Evolutionary conservation across 768 basidiomycete genomes (phyloP), one percentile per base, ranked within the genome.

Genomic region (Amylocystis lapponica): DNA sequence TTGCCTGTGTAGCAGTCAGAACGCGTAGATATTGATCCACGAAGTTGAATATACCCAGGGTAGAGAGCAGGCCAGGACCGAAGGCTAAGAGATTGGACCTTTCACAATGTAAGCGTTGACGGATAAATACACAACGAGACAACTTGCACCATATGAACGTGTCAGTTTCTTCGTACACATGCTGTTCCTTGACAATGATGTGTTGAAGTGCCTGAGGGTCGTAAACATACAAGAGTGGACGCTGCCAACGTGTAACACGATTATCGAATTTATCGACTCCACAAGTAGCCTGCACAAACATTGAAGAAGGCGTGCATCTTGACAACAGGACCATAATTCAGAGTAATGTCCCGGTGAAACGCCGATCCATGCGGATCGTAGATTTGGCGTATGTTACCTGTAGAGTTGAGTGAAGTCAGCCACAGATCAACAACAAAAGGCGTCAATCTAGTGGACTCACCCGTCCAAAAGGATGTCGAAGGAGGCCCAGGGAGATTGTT

Each of bases 11-110:
- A 17, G 13, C 2, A 20, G 23, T 11, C 16, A 13, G 19, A 34
- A 17, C 16, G 33, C n/a, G n/a, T n/a, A n/a, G n/a, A n/a, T n/a
- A n/a, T n/a, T n/a, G n/a, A n/a, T n/a, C n/a, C n/a, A n/a, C n/a
- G n/a, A n/a, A 34, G 27, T n/a, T 39, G 3, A 23, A 25, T 16
- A 16, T 29, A n/a, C 27, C 57, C 14, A 21, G 30, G 4, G 54
- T 54, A 3, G 59, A 46, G 8, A 76, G 66, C 23, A 76, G 49
- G 1, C 74, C 74, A 19, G 25, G 14, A 38, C 39, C 30, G 5
- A 25, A 14, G 8, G 37, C 41, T 8, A 29, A 30, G 6, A 42
- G n/a, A 22, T 36, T 19, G 19, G 33, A n/a, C 33, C 16, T 34
- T 17, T 14, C 16, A 34, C 9, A 34, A 8, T 17, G 13, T 12